A percentile compares a stretch with the other conserved stretches of the same genome.
These are phyloP conservation scores for Colletotrichum coccodes DNA, from an alignment of 2,329 filamentous ascomycete species.

Conservation along the genomic window DNA sequence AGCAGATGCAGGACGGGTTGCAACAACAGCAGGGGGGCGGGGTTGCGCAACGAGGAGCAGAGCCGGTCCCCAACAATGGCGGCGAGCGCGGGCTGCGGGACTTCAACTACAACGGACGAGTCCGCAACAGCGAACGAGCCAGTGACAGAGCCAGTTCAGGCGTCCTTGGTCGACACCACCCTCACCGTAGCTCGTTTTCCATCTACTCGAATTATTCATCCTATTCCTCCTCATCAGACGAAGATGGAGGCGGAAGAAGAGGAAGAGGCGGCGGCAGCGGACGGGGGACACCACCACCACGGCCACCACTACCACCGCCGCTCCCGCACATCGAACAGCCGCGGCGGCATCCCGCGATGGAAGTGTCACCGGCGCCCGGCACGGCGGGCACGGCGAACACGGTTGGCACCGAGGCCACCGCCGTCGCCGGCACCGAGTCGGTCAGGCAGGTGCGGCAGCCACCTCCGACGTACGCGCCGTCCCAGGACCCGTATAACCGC, in stretches of 20 bases:
- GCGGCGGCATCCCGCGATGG: not conserved
- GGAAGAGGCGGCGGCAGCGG: not conserved
- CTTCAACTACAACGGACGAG: constrained; percentile 31
- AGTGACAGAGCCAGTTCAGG: constrained; percentile 6
- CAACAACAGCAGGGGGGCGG: not conserved
- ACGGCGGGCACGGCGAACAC: not conserved
- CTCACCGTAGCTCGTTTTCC: constrained; percentile 9
- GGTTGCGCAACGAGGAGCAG: not conserved
- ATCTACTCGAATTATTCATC: constrained; percentile 24
- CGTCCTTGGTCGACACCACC: constrained; percentile 19
- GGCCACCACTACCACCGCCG: not conserved
- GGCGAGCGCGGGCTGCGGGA: constrained; percentile 27
- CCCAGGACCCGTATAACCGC: constrained; percentile 14
- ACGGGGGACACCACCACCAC: not conserved
- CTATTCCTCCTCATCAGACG: constrained; percentile 10
- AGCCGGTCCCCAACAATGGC: not conserved
- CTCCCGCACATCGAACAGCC: constrained; percentile 7
- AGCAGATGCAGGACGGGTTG: not conserved
- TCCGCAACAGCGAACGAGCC: constrained; percentile 23
- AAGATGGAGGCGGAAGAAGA: not conserved
- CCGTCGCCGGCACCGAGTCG: not conserved
- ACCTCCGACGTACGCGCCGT: constrained; percentile 18
- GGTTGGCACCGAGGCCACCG: not conserved
- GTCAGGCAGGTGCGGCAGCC: constrained; percentile 4
- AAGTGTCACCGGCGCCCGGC: not conserved